Base-by-base conservation (phyloP, 2,329 filamentous ascomycete species). In the Lasiodiplodia theobromae region DNA sequence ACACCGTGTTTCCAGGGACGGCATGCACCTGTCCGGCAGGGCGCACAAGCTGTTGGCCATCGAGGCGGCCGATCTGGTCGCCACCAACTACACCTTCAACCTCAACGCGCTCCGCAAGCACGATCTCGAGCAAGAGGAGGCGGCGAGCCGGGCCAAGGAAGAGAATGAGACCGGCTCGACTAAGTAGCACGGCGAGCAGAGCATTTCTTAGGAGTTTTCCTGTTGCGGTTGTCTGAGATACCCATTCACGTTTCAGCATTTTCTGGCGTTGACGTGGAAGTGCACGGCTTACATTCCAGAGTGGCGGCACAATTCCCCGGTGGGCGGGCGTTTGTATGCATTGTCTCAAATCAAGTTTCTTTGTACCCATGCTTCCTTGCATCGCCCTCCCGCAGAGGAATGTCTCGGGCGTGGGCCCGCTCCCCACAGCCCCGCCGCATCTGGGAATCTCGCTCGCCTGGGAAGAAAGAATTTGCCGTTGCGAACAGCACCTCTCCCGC, bases 1-100 rank as follows among this genome's bases (percentile, higher is more conserved):
- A 65, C 58, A 53, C 68, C 31, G 18, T 63, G 66, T 68, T 34
- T 62, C 44, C 47, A 80, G 78, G 79, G 76, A 80, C 70, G 72
- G 75, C 60, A 69, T 79, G 56, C 77, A 77, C 54, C 71, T 80
- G 51, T 76, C 75, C 62, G 75, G 77, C 11, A 72, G 71, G 52
- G 78, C 77, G 37, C 77, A 80, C 64, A 66, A 73, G 68, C 75
- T 79, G 73, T 77, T 80, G 69, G 79, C 77, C 71, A 73, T 68
- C 60, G 74, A 78, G 67, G 74, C 78, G 71, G 78, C 74, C 66
- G 73, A 71, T 68, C 71, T 80, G 63, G 69, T 80, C 53, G 73
- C 72, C 66, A 68, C 68, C 16, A 79, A 79, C 68, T 71, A 72
- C 53, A 77, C 74, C 63, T 70, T 76, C 72, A 77, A 79, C 69